phyloP scores from a whole-genome alignment of 305 asterid genomes.

The Fraxinus greggii region DNA sequence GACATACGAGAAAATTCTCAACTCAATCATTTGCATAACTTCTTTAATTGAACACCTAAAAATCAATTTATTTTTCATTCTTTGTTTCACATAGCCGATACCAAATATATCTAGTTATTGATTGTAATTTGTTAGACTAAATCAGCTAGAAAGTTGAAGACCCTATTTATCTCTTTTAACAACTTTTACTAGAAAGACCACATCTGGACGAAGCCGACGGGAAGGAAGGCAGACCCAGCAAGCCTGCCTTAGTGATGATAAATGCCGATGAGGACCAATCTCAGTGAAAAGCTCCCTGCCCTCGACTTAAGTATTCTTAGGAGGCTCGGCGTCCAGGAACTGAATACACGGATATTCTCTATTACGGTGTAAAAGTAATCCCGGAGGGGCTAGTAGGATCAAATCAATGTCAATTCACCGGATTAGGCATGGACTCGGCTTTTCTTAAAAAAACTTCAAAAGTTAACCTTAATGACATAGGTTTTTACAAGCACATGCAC shows the following conservation, averaged over 20 bases:
- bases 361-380: neutral
- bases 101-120: neutral
- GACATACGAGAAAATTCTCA: slow-evolving; percentile 22
- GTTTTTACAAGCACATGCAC: slow-evolving; percentile 1
- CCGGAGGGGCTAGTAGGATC: neutral
- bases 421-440: neutral
- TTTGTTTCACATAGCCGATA: neutral
- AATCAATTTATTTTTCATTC: neutral
- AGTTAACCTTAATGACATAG: neutral
- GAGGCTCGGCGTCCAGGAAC: neutral
- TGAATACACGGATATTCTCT: neutral
- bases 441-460: neutral
- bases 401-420: neutral
- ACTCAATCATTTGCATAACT: slow-evolving; percentile 12
- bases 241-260: neutral
- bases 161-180: neutral
- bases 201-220: neutral
- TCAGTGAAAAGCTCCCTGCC: neutral
- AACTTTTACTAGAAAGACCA: neutral
- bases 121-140: neutral
- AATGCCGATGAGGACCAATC: neutral
- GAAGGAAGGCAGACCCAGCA: neutral
- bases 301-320: neutral
- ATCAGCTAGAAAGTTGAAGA: neutral
- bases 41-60: neutral